These are phyloP conservation scores for Serendipita sp. DNA, from an alignment of 768 basidiomycete genomes.

Conservation along the genomic window DNA sequence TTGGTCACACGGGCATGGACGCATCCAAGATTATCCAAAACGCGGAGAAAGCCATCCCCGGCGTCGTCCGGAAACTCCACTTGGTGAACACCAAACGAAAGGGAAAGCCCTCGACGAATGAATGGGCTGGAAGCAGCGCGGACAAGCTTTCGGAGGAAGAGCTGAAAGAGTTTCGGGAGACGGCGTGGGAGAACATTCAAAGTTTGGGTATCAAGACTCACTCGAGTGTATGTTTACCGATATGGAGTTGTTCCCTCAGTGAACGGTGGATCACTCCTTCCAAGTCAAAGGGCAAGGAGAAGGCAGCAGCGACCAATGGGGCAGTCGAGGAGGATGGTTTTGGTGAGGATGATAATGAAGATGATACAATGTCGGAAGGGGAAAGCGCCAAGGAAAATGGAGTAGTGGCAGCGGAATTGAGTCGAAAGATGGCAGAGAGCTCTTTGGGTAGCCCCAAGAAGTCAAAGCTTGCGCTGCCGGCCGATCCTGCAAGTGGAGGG, in stretches of 20 bases:
- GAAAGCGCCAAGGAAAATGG: neutral
- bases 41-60: slow-evolving; percentile 61
- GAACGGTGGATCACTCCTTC: slow-evolving; percentile 10
- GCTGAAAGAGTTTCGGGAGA: neutral
- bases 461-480: neutral
- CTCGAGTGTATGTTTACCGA: slow-evolving; percentile 67
- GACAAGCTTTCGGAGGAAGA: neutral
- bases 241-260: slow-evolving; percentile 74
- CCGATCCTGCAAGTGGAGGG: neutral
- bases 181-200: slow-evolving; percentile 74
- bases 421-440: slow-evolving; percentile 2
- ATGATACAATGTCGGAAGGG: slow-evolving; percentile 16
- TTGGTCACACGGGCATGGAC: slow-evolving; percentile 58
- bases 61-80: slow-evolving; percentile 36
- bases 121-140: too few species aligned
- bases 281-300: slow-evolving; percentile 17
- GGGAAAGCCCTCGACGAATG: neutral
- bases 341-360: slow-evolving; percentile 28
- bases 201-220: slow-evolving; percentile 82
- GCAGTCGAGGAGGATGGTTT: slow-evolving; percentile 15
- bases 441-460: neutral
- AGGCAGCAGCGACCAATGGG: slow-evolving; percentile 11
- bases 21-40: slow-evolving; percentile 65
- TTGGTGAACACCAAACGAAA: neutral
- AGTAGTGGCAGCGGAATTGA: neutral